These are phyloP conservation scores for Trifolium pratense DNA, from an alignment of 306 rosid genomes.

Conservation along the genomic window DNA sequence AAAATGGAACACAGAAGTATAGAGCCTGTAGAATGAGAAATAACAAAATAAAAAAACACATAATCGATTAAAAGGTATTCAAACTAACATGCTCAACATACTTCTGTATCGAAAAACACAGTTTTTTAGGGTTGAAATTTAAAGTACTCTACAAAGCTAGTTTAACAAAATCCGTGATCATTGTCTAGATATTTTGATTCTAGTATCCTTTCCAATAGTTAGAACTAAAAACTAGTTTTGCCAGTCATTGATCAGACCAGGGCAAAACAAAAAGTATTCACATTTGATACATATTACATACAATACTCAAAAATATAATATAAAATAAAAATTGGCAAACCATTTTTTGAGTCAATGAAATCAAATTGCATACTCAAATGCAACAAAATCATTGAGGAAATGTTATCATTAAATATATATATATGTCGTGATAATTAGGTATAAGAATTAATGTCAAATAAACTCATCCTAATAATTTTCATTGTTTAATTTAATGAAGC, in stretches of 20 bases:
- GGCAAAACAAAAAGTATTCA: conserved; percentile 10
- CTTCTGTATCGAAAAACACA: not conserved
- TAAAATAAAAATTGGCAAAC: not conserved
- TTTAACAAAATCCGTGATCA: not conserved
- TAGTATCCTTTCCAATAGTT: conserved; percentile 18
- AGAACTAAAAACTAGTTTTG: too few species aligned
- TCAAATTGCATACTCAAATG: conserved; percentile 13
- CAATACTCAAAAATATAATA: conserved; percentile 4
- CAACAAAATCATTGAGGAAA: not conserved
- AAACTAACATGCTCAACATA: not conserved
- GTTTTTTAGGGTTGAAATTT: conserved; percentile 1
- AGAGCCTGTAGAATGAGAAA: conserved; percentile 68
- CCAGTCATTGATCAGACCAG: too few species aligned
- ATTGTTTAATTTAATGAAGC: conserved; percentile 1
- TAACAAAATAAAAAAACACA: not conserved
- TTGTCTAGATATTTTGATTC: not conserved
- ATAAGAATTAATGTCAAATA: not conserved
- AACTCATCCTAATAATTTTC: not conserved
- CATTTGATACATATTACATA: conserved; percentile 27
- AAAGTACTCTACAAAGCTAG: not conserved
- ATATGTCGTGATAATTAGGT: too few species aligned
- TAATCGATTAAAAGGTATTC: not conserved
- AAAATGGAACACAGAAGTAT: conserved; percentile 97
- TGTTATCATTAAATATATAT: too few species aligned
- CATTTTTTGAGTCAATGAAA: not conserved